Percentiles rank a stretch among this genome's conserved stretches.
phyloP scores from a whole-genome alignment of 1,284 basidiomycete genomes.

The Athelia psychrophila region DNA sequence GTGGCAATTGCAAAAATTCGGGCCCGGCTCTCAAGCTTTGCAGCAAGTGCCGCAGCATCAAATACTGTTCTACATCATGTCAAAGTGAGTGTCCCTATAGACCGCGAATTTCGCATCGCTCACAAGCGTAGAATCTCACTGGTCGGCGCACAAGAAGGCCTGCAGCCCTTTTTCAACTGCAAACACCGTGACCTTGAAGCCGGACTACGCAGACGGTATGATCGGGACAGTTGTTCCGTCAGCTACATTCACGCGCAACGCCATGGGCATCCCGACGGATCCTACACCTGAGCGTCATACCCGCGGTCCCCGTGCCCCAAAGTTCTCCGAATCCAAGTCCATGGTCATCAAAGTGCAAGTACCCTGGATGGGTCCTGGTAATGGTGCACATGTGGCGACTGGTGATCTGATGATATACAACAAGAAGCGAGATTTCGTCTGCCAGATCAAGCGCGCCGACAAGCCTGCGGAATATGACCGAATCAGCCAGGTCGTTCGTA shows the following conservation, averaged over 20 bases:
- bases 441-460: constrained; percentile 32
- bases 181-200: constrained; percentile 44
- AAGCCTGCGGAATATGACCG: constrained; percentile 36
- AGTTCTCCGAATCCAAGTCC: constrained; percentile 25
- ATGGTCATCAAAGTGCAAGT: constrained; percentile 56
- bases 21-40: constrained; percentile 38
- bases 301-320: constrained; percentile 24
- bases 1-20: constrained; percentile 30
- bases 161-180: constrained; percentile 41
- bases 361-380: constrained; percentile 18
- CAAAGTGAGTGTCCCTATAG: constrained; percentile 39
- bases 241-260: constrained; percentile 28
- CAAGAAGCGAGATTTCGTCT: constrained; percentile 50
- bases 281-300: constrained; percentile 18
- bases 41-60: constrained; percentile 36
- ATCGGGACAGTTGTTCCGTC: constrained; percentile 22
- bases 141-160: constrained; percentile 43
- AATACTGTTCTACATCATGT: constrained; percentile 52
- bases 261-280: constrained; percentile 27
- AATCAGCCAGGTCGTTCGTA: constrained; percentile 32
- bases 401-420: constrained; percentile 44
- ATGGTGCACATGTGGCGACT: background rate
- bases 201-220: constrained; percentile 29
- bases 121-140: constrained; percentile 34
- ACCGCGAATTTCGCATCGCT: background rate